Conservation (phyloP, 192 early-diverging fungal species). For the Spizellomyces punctatus region DNA sequence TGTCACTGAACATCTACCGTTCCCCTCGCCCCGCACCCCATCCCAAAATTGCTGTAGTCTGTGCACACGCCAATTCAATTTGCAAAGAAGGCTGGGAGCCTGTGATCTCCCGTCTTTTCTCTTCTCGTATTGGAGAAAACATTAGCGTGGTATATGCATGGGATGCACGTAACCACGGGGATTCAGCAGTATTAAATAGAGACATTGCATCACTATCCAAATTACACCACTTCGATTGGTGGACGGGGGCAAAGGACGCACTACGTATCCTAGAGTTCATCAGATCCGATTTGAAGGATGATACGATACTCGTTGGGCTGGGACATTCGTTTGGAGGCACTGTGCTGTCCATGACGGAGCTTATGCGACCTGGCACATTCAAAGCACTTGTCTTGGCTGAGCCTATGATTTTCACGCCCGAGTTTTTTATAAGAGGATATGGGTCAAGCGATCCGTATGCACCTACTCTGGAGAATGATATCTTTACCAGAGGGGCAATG, state of each 20-base stretch:
- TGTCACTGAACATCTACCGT: conserved; percentile 16
- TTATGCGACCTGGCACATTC: conserved; percentile 30
- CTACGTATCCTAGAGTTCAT: conserved; percentile 43
- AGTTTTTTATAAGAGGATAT: neutral
- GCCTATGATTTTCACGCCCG: conserved; percentile 22
- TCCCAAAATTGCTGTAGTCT: conserved; percentile 42
- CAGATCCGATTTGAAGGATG: conserved; percentile 24
- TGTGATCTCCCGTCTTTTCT: conserved; percentile 40
- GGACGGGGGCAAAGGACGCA: conserved; percentile 52
- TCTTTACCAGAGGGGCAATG: neutral
- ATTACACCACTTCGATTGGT: conserved; percentile 48
- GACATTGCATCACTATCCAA: conserved; percentile 38
- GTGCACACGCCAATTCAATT: conserved; percentile 63
- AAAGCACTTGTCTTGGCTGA: conserved; percentile 15
- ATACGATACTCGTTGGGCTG: conserved; percentile 48
- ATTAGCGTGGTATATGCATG: conserved; percentile 46
- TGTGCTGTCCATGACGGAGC: conserved; percentile 28
- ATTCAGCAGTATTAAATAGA: conserved; percentile 57
- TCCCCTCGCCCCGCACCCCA: neutral
- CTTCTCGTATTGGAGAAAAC: conserved; percentile 25
- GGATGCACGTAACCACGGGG: conserved; percentile 62
- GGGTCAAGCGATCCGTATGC: conserved; percentile 1
- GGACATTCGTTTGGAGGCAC: conserved; percentile 61
- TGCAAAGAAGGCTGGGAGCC: conserved; percentile 63
- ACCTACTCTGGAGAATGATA: neutral